Evolutionary conservation across 176 grass and related monocot species (phyloP).

Genomic region (Avena eriantha): DNA sequence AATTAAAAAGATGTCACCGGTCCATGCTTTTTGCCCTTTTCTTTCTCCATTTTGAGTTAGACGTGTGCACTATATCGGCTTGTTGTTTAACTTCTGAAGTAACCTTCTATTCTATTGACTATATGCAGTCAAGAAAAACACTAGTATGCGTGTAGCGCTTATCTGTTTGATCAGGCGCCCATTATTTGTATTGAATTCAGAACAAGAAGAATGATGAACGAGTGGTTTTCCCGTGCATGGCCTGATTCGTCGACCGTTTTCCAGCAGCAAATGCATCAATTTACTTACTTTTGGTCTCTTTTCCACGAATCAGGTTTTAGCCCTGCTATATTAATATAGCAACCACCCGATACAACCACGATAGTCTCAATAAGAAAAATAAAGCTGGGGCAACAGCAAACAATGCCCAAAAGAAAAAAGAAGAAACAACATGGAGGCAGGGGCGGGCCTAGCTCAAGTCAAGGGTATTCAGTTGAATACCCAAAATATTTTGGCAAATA

Average conservation of each 20-base stretch:
- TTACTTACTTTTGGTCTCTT: too few species aligned
- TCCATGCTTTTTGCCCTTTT: neutral
- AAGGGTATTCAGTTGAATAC: too few species aligned
- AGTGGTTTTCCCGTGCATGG: neutral
- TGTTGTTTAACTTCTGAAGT: neutral
- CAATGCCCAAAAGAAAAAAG: too few species aligned
- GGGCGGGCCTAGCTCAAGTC: too few species aligned
- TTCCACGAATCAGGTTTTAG: too few species aligned
- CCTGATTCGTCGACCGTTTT: neutral
- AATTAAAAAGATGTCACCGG: neutral
- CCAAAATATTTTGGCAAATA: too few species aligned
- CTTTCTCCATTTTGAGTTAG: neutral
- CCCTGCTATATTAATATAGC: too few species aligned
- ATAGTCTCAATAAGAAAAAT: too few species aligned
- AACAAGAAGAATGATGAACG: neutral
- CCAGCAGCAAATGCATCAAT: too few species aligned
- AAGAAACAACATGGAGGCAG: too few species aligned
- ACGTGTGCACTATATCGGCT: neutral
- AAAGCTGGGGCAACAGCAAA: too few species aligned
- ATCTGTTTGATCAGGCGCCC: neutral
- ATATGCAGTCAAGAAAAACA: neutral
- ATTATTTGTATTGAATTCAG: constrained; percentile 36
- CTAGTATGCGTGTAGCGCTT: constrained; percentile 10
- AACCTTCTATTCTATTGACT: neutral
- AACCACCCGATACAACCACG: too few species aligned